Evolutionary conservation across 139 green algal species (phyloP).

Genomic region (Chlamydomonas incerta): DNA sequence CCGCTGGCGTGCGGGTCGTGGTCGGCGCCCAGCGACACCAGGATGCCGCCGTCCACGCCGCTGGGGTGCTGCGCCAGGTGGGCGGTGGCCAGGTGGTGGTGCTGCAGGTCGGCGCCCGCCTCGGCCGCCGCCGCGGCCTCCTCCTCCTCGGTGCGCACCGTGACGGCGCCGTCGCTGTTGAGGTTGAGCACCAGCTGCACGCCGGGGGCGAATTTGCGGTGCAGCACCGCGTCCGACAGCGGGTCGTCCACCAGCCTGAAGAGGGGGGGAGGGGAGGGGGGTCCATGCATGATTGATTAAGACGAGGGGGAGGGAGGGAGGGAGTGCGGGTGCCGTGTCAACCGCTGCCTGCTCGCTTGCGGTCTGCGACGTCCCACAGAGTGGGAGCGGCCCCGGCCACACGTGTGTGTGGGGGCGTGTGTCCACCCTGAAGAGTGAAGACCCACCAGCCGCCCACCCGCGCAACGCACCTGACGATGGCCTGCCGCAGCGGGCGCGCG

Average conservation of each 20-base stretch:
- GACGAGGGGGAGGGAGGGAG: background rate
- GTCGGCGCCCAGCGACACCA: too few species aligned
- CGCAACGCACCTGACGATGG: slow-evolving; percentile 58
- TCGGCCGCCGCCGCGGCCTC: background rate
- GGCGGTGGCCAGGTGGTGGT: background rate
- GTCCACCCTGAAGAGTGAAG: too few species aligned
- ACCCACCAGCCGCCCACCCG: too few species aligned
- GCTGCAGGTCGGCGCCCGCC: background rate
- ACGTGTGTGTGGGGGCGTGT: too few species aligned
- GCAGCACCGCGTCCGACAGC: slow-evolving; percentile 76
- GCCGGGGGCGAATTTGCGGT: slow-evolving; percentile 51
- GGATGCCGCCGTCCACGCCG: slow-evolving; percentile 32
- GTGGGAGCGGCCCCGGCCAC: too few species aligned
- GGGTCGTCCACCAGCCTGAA: slow-evolving; percentile 61
- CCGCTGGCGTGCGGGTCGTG: too few species aligned
- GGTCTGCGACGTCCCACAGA: too few species aligned
- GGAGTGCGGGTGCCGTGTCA: too few species aligned
- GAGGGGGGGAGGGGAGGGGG: too few species aligned
- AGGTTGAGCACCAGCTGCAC: slow-evolving; percentile 40
- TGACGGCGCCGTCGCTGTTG: slow-evolving; percentile 40
- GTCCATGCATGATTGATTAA: too few species aligned
- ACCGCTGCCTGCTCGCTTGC: too few species aligned
- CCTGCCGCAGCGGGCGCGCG: slow-evolving; percentile 80
- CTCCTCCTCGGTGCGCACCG: slow-evolving; percentile 20
- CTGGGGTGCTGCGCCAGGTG: slow-evolving; percentile 18